Evolutionary conservation across 2,329 filamentous ascomycete genomes (phyloP).

Genomic region (Magnaporthiopsis incrustans): DNA sequence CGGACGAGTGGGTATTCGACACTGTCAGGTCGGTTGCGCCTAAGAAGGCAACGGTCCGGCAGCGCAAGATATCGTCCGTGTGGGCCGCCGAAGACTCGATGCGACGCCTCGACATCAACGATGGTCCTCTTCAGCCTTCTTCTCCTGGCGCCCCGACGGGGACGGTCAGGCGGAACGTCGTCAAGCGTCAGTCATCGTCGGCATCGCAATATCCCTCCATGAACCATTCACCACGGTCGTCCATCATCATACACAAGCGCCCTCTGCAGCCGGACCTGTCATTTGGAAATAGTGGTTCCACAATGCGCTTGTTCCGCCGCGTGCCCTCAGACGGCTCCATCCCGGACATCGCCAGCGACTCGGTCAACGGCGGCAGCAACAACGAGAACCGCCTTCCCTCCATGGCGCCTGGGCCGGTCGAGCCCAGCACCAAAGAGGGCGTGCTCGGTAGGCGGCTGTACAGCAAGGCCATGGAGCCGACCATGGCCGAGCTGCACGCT

Average conservation of each 20-base stretch:
- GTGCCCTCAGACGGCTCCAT: constrained; percentile 63
- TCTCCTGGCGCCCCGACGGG: constrained; percentile 36
- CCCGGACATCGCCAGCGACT: constrained; percentile 29
- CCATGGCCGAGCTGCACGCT: constrained; percentile 79
- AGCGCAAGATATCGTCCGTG: constrained; percentile 49
- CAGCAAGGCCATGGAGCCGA: constrained; percentile 71
- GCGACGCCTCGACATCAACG: constrained; percentile 52
- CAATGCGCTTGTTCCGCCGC: constrained; percentile 82
- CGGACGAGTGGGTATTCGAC: constrained; percentile 93
- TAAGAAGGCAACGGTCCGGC: constrained; percentile 42
- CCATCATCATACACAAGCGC: constrained; percentile 44
- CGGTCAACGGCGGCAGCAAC: constrained; percentile 31
- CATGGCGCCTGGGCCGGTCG: constrained; percentile 30
- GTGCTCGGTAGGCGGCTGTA: constrained; percentile 75
- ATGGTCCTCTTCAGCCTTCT: constrained; percentile 48
- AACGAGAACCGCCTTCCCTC: constrained; percentile 59
- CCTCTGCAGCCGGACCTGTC: constrained; percentile 84
- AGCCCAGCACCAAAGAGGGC: constrained; percentile 69
- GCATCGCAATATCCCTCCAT: constrained; percentile 13
- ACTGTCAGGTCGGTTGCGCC: constrained; percentile 70
- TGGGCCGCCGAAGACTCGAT: constrained; percentile 53
- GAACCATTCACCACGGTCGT: constrained; percentile 11
- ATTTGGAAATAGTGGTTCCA: constrained; percentile 89
- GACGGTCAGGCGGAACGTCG: constrained; percentile 54
- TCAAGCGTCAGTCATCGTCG: constrained; percentile 37